These are phyloP conservation scores for Umbilicaria muhlenbergii DNA, from an alignment of 495 filamentous ascomycete species.

Conservation along the genomic window DNA sequence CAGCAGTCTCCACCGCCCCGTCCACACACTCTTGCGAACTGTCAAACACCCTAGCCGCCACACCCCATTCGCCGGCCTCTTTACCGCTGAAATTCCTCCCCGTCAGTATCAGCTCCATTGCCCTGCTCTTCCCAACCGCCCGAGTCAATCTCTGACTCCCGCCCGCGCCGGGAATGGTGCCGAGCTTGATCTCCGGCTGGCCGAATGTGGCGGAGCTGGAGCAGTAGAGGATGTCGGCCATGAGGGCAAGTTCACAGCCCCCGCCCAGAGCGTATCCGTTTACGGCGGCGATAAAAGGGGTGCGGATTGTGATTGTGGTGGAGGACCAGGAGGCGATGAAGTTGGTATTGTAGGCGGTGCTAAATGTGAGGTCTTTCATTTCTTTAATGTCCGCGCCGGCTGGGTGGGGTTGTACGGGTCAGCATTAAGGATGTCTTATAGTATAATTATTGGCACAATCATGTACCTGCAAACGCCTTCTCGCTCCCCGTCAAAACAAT, in stretches of 20 bases:
- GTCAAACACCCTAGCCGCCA: constrained; percentile 72
- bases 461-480: constrained; percentile 64
- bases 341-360: constrained; percentile 63
- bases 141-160: constrained; percentile 78
- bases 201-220: constrained; percentile 71
- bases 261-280: constrained; percentile 89
- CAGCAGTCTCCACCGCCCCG: constrained; percentile 63
- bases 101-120: constrained; percentile 91
- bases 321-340: constrained; percentile 91
- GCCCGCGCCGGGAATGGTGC: constrained; percentile 81
- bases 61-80: constrained; percentile 79
- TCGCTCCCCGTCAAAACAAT: constrained; percentile 79
- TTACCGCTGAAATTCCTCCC: constrained; percentile 65
- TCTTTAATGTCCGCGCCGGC: constrained; percentile 98
- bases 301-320: constrained; percentile 66
- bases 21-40: constrained; percentile 68
- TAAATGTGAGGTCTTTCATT: constrained; percentile 84
- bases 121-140: constrained; percentile 74
- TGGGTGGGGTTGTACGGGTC: constrained; percentile 6
- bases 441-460: neutral
- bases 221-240: constrained; percentile 92
- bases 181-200: constrained; percentile 92
- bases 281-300: constrained; percentile 85
- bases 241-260: constrained; percentile 94
- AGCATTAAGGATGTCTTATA: neutral